Evolutionary conservation across 768 basidiomycete genomes (phyloP).

Genomic region (Dentipellis sp.): DNA sequence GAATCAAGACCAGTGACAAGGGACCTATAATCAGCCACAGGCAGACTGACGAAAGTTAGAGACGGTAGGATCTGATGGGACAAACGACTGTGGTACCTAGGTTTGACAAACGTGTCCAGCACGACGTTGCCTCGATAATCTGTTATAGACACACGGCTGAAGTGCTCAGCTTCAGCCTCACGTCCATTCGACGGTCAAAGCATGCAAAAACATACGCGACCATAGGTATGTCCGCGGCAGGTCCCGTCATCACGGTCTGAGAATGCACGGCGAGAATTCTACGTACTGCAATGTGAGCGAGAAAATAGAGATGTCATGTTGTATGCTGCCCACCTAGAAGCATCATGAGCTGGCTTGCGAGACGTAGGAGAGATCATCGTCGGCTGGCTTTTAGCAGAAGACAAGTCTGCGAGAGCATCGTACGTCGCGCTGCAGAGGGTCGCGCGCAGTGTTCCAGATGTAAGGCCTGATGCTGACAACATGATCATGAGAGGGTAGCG

Average conservation of each 20-base stretch:
- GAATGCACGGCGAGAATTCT: slow-evolving; percentile 41
- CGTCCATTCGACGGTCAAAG: neutral
- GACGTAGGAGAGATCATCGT: too few species aligned
- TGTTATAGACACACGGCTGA: slow-evolving; percentile 40
- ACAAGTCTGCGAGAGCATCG: too few species aligned
- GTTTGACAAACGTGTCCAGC: slow-evolving; percentile 42
- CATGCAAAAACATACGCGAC: slow-evolving; percentile 33
- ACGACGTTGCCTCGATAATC: slow-evolving; percentile 38
- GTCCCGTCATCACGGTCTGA: slow-evolving; percentile 33
- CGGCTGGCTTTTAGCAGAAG: too few species aligned
- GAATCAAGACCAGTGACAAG: slow-evolving; percentile 36
- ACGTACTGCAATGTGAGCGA: neutral
- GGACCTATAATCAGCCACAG: slow-evolving; percentile 37
- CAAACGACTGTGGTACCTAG: slow-evolving; percentile 29
- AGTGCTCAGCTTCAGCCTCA: too few species aligned
- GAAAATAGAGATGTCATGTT: too few species aligned
- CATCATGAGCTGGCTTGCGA: too few species aligned
- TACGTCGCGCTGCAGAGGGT: too few species aligned
- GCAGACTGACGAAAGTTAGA: slow-evolving; percentile 26
- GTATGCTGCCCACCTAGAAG: too few species aligned
- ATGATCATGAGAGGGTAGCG: too few species aligned
- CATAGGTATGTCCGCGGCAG: slow-evolving; percentile 36
- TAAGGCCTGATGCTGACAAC: too few species aligned
- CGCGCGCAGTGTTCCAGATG: too few species aligned
- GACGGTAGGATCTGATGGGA: neutral